A percentile compares a stretch with the other conserved stretches of the same genome.
These are phyloP conservation scores for Carex myosuroides DNA, from an alignment of 176 grass and related monocot genomes.

Conservation along the genomic window DNA sequence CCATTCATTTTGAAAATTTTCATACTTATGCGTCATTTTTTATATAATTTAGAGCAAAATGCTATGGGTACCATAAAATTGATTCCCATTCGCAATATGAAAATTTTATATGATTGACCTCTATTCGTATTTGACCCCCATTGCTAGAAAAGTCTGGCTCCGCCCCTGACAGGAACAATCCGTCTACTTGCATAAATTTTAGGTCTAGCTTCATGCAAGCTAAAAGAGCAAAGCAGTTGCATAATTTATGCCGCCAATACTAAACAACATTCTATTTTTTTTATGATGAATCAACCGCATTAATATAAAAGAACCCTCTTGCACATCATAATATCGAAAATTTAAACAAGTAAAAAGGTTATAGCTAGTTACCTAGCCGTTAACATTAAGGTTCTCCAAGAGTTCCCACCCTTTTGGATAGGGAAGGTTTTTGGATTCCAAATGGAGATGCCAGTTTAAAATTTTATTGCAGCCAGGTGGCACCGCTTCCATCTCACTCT, in stretches of 20 bases:
- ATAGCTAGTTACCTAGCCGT: neutral
- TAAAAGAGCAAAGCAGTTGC: neutral
- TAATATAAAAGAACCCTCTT: neutral
- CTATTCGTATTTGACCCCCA: no score
- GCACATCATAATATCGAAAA: neutral
- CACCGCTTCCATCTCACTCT: slow-evolving; percentile 60
- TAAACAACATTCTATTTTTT: neutral
- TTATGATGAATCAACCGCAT: neutral
- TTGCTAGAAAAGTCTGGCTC: no score
- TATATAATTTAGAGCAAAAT: no score
- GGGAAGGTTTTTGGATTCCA: slow-evolving; percentile 34
- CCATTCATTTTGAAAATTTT: no score
- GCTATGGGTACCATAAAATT: no score
- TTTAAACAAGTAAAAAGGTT: neutral
- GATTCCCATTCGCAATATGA: no score
- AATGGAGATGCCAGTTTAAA: slow-evolving; percentile 48
- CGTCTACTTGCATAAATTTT: neutral
- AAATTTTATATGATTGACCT: no score
- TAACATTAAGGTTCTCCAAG: slow-evolving; percentile 27
- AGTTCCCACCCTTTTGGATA: slow-evolving; percentile 41
- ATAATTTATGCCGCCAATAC: neutral
- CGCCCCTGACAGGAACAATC: neutral
- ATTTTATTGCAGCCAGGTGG: slow-evolving; percentile 47
- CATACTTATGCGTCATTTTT: no score
- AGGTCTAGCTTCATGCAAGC: neutral